Evolutionary conservation across 2,329 filamentous ascomycete species (phyloP), one percentile per base, ranked within the genome.

Genomic region (Apiospora kogelbergensis): DNA sequence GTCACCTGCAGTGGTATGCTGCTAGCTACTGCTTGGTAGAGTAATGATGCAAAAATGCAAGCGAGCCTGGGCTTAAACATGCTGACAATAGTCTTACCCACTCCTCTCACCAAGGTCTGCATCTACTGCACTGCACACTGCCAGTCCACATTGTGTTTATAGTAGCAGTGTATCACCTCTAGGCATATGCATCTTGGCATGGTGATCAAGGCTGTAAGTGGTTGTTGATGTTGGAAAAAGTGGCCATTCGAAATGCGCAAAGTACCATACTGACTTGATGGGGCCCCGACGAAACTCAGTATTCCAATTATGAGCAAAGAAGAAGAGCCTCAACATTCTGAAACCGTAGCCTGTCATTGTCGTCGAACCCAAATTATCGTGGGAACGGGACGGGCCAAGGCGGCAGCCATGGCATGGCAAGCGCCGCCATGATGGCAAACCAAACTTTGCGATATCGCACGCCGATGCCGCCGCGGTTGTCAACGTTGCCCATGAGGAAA

Each of bases 391-490:
- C 48, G 48, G 48, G 48, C 20, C 53, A 37, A n/a, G 30, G 46
- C n/a, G 20, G 17, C 48, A 4, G 53, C 4, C 33, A 33, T 33
- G 33, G 33, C 33, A 33, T 33, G 33, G 30, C 53, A 37, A 60
- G 53, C 53, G 53, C 53, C 53, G 53, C 53, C 53, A 60, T 60
- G 53, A 60, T 60, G 30, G 17, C 30, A 60, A 60, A 30, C 30
- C 53, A 60, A 60, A 60, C 53, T 60, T 60, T 60, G 53, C 53
- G 53, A 60, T 60, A 60, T 60, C 53, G 53, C 53, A 60, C 48
- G 30, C 20, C 40, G 40, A 30, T 53, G 44, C 2, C 30, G 53
- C 17, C 30, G 53, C 53, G 17, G 30, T n/a, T n/a, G 53, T 30
- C 48, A 30, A 30, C 48, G 13, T 24, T 13, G 48, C 9, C 48